Conservation (phyloP, 768 basidiomycete species). For the Tubosaeta brunneosetosa region DNA sequence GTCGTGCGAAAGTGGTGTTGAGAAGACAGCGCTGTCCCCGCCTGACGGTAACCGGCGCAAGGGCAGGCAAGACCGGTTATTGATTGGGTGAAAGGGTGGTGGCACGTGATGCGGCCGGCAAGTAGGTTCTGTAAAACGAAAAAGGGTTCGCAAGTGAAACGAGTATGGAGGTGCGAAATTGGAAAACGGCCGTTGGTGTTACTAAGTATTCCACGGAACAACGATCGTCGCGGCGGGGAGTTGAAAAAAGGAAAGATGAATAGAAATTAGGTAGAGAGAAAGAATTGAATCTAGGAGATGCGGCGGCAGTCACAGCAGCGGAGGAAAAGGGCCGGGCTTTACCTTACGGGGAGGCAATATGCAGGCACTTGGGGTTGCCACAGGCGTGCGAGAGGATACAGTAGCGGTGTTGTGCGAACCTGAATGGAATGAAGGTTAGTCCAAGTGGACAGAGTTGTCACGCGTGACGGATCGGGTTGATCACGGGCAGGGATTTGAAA, state of each 20-base stretch:
- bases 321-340: no score
- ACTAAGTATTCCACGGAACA: no score
- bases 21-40: background rate
- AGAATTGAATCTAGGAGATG: background rate
- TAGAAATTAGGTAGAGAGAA: background rate
- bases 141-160: constrained; percentile 24
- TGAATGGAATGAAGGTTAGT: background rate
- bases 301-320: background rate
- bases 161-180: constrained; percentile 18
- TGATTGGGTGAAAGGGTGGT: background rate
- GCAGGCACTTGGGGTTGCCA: background rate
- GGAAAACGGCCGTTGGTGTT: background rate
- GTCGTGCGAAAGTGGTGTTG: background rate
- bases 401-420: background rate
- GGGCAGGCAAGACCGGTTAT: background rate
- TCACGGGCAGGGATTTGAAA: background rate
- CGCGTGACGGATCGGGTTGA: background rate
- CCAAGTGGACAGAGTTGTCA: background rate
- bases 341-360: no score
- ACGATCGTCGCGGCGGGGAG: constrained; percentile 4
- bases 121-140: constrained; percentile 18
- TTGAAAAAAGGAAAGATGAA: no score
- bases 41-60: constrained; percentile 14
- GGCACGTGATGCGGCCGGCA: constrained; percentile 25
- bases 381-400: background rate